Conservation (phyloP, 2,329 filamentous ascomycete genomes). For the Penicillium sp. region DNA sequence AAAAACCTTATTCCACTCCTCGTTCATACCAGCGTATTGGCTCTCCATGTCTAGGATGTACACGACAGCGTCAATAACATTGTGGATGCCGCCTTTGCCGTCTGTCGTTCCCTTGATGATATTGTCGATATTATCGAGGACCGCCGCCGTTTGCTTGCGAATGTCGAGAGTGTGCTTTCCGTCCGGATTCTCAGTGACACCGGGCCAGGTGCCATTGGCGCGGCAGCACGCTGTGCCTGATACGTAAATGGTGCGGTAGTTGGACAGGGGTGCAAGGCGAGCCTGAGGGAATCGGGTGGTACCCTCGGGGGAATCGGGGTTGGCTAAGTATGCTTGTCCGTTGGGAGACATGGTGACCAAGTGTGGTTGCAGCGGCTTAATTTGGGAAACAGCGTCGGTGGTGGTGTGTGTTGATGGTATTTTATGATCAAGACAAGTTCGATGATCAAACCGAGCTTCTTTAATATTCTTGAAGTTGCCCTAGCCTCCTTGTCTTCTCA, state of each 20-base stretch:
- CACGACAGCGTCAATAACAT: conserved; percentile 36
- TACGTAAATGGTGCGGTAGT: conserved; percentile 43
- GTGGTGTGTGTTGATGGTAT: too few species aligned
- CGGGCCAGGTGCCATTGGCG: conserved; percentile 38
- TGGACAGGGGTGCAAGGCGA: conserved; percentile 32
- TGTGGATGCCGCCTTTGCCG: conserved; percentile 39
- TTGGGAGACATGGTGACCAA: conserved; percentile 32
- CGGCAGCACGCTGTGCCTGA: conserved; percentile 41
- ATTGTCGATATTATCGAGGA: conserved; percentile 40
- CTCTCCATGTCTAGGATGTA: conserved; percentile 46
- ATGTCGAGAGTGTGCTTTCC: conserved; percentile 39
- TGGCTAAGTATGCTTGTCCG: conserved; percentile 37
- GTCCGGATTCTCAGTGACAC: conserved; percentile 40
- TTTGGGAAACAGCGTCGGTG: neutral
- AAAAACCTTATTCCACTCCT: conserved; percentile 50
- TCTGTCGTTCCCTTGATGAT: conserved; percentile 41
- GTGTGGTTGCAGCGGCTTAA: neutral
- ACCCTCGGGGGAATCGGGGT: conserved; percentile 30
- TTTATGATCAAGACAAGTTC: neutral
- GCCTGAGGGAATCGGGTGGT: conserved; percentile 39
- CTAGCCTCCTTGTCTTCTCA: too few species aligned
- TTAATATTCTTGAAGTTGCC: neutral
- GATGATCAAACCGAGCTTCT: neutral
- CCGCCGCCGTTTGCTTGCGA: conserved; percentile 41
- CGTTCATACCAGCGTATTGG: conserved; percentile 49